A percentile compares a stretch with the other conserved stretches of the same genome.
Evolutionary conservation across 164 flowering plant genomes (phyloP).

Genomic region (Magnolia sinica): DNA sequence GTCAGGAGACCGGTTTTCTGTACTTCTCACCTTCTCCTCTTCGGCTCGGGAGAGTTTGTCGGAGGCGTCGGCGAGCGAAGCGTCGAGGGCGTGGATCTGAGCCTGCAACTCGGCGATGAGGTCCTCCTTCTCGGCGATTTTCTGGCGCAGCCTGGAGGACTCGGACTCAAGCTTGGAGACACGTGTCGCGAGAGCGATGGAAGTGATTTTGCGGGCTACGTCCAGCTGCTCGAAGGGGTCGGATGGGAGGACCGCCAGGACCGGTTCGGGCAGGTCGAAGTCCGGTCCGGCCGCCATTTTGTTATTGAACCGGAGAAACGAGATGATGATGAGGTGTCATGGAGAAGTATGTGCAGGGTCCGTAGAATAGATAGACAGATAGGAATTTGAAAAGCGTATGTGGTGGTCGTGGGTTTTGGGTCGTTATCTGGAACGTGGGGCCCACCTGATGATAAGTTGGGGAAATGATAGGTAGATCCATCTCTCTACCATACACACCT

Average conservation of each 20-base stretch:
- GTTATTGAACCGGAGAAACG: neutral
- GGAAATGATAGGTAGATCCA: no score
- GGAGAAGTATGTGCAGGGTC: neutral
- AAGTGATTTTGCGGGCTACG: slow-evolving; percentile 91
- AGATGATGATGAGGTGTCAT: neutral
- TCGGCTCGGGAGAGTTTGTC: slow-evolving; percentile 52
- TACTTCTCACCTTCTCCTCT: slow-evolving; percentile 41
- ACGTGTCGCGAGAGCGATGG: slow-evolving; percentile 85
- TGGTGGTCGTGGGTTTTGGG: neutral
- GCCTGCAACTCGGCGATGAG: slow-evolving; percentile 55
- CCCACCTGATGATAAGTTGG: no score
- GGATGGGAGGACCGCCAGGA: slow-evolving; percentile 59
- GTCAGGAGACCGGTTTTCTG: neutral
- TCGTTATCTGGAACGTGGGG: neutral
- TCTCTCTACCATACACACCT: no score
- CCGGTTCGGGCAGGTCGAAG: slow-evolving; percentile 74
- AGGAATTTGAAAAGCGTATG: neutral
- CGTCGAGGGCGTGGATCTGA: slow-evolving; percentile 63
- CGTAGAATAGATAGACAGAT: neutral
- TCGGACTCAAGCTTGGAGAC: slow-evolving; percentile 74
- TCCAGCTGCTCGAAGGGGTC: slow-evolving; percentile 94
- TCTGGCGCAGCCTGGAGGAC: slow-evolving; percentile 38
- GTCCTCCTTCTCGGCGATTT: slow-evolving; percentile 51
- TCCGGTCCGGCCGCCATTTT: slow-evolving; percentile 10
- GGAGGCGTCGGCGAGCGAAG: slow-evolving; percentile 51